Base-by-base conservation (phyloP, 179 eudicot genomes). In the Vitellaria paradoxa region DNA sequence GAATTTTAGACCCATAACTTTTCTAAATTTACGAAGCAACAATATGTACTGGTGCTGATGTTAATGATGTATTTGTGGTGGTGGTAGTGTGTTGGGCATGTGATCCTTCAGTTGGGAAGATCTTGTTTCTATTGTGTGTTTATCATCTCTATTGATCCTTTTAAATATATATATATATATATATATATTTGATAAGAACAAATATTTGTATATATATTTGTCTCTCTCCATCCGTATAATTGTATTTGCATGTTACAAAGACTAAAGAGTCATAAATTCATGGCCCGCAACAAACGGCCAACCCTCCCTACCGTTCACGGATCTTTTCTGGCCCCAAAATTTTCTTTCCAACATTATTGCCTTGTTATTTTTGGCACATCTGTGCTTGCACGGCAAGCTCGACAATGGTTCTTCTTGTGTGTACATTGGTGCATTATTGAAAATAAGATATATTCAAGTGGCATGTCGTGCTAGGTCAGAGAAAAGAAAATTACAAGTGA, bases 271-370 rank as follows among this genome's bases (percentile, higher is more conserved):
- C 37, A 30, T 30, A 30, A 30, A 30, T 30, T 30, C 37, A 30
- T 2, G 37, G 37, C 37, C 37, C 1, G 37, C 37, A 0, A 30
- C 2, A 30, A 30, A 30, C 37, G 1, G 65, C 26, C 42, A 20
- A 7, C 11, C 23, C 24, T 68, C 46, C 73, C 70, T 61, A 24
- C 75, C 80, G 49, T 70, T 77, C 75, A 77, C 75, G 80, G 75
- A 70, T 70, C 57, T 46, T 20, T 70, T 37, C 42, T 65, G 20
- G 15, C 15, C 55, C 55, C 26, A 20, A n/a, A 2, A 7, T 6
- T 49, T 11, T 24, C 26, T 65, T 18, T 20, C n/a, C 12, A 65
- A 76, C 46, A 66, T 37, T 66, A 66, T 37, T 66, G 18, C 40
- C 15, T 40, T 40, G 9, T n/a, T 66, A 0, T 30, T 30, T 30